A percentile compares a stretch with the other conserved stretches of the same genome.
Evolutionary conservation across 192 early-diverging fungal genomes (phyloP).

Genomic region (Coemansia sp.): DNA sequence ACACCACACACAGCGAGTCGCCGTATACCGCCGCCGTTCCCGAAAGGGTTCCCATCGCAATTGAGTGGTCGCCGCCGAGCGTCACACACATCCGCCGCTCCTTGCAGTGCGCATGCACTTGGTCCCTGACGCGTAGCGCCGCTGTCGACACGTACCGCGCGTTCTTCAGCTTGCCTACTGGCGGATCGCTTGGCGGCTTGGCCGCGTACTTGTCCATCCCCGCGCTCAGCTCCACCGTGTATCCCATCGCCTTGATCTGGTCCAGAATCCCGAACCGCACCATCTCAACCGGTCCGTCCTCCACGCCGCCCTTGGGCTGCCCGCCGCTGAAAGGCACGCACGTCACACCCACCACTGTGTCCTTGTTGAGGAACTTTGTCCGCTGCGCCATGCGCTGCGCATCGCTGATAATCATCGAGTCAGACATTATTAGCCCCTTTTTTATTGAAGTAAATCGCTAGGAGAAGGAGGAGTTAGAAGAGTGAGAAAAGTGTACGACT

Average conservation of each 20-base stretch:
- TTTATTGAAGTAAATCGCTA: no score
- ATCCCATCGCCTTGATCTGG: constrained; percentile 80
- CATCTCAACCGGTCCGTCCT: constrained; percentile 80
- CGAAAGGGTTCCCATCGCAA: constrained; percentile 87
- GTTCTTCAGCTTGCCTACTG: constrained; percentile 79
- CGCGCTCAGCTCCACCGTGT: constrained; percentile 72
- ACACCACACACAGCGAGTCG: constrained; percentile 82
- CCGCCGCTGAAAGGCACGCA: constrained; percentile 74
- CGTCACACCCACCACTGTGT: constrained; percentile 66
- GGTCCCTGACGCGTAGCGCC: constrained; percentile 62
- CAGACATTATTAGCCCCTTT: neutral
- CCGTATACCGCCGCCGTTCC: constrained; percentile 74
- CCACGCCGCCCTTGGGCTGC: constrained; percentile 85
- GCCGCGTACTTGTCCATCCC: constrained; percentile 66
- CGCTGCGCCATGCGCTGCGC: constrained; percentile 44
- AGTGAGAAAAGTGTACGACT: no score
- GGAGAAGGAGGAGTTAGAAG: no score
- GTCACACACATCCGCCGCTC: constrained; percentile 82
- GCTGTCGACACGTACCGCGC: constrained; percentile 80
- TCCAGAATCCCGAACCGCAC: constrained; percentile 81
- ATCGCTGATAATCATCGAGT: constrained; percentile 11
- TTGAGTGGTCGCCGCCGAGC: constrained; percentile 93
- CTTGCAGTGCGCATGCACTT: constrained; percentile 63
- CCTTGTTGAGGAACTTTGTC: constrained; percentile 59
- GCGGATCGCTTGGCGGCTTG: constrained; percentile 71